Conservation (phyloP, 2,329 filamentous ascomycete genomes). For the Aspergillus udagawae region DNA sequence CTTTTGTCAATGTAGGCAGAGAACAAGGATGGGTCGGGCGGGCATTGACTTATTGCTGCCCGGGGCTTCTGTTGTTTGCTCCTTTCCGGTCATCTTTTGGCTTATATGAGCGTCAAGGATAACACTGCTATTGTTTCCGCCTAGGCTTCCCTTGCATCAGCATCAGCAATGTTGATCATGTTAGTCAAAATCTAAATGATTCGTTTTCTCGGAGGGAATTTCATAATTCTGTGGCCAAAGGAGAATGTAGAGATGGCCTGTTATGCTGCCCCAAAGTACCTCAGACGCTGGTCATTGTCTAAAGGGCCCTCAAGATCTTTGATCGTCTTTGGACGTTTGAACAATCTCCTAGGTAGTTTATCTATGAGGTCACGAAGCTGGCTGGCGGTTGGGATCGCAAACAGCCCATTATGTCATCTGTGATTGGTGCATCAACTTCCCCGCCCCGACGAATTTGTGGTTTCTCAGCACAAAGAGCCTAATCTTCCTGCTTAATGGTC, state of each 20-base stretch:
- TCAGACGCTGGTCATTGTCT: not conserved
- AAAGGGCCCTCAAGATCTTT: not conserved
- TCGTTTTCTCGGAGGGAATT: not conserved
- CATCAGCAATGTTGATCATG: no score
- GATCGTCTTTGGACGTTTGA: not conserved
- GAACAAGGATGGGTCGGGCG: no score
- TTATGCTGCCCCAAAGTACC: not conserved
- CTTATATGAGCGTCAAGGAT: not conserved
- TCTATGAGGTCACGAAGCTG: not conserved
- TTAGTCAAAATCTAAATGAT: no score
- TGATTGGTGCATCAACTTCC: not conserved
- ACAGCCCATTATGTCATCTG: not conserved
- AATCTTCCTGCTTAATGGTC: not conserved
- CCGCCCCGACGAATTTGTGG: not conserved
- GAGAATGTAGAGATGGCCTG: not conserved
- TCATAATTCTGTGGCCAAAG: not conserved
- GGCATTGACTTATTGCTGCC: not conserved
- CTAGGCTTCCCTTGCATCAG: no score
- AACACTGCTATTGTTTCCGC: no score
- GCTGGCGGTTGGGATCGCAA: not conserved
- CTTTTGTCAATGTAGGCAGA: not conserved
- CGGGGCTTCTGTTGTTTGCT: not conserved
- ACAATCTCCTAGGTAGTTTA: not conserved
- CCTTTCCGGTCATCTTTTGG: not conserved
- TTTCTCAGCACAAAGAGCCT: not conserved